These are phyloP conservation scores for Vaccinium darrowii DNA, from an alignment of 148 eudicot genomes.

Conservation along the genomic window DNA sequence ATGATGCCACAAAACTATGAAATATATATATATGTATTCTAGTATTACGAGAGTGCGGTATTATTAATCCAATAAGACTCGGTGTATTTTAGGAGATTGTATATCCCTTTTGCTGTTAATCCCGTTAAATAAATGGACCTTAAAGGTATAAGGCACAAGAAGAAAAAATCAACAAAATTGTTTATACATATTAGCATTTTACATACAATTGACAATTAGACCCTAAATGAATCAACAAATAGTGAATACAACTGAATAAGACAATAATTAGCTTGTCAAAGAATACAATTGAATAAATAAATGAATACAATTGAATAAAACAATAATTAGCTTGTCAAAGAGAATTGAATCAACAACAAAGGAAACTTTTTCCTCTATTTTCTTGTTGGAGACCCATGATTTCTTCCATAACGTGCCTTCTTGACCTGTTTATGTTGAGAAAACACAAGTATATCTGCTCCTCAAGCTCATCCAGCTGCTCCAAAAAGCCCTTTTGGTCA, in stretches of 20 bases:
- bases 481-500: constrained; percentile 43
- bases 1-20: not conserved
- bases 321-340: not conserved
- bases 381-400: constrained; percentile 13
- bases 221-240: not conserved
- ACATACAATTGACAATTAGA: not conserved
- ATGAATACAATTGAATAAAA: not conserved
- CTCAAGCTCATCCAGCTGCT: constrained; percentile 77
- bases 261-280: not conserved
- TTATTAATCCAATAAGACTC: no score
- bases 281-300: not conserved
- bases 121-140: not conserved
- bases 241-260: not conserved
- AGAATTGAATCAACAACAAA: not conserved
- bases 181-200: not conserved
- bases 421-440: constrained; percentile 68
- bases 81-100: not conserved
- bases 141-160: not conserved
- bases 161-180: not conserved
- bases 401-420: constrained; percentile 54
- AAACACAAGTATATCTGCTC: constrained; percentile 67
- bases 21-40: not conserved
- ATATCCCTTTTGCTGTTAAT: no score
- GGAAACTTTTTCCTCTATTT: not conserved
- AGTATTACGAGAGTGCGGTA: not conserved